These are phyloP conservation scores for Globisporangium polare DNA, from an alignment of 352 stramenopile genomes.

Conservation along the genomic window DNA sequence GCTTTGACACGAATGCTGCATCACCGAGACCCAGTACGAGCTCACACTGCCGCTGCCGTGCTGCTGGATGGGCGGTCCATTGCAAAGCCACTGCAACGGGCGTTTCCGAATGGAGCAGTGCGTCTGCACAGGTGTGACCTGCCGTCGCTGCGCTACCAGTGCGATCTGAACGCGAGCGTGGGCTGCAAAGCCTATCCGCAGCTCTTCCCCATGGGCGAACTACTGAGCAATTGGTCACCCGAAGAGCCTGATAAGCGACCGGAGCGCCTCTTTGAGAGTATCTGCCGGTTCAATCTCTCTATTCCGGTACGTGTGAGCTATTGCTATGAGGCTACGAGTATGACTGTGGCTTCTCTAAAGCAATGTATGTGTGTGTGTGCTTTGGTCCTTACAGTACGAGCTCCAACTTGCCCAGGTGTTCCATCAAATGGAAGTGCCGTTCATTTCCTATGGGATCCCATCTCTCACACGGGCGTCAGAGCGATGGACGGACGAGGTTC, in stretches of 20 bases:
- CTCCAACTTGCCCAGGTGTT: conserved; percentile 87
- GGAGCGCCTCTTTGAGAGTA: conserved; percentile 41
- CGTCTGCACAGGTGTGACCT: conserved; percentile 55
- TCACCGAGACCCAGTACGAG: not conserved
- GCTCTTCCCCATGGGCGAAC: conserved; percentile 56
- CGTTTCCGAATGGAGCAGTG: conserved; percentile 39
- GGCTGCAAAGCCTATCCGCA: conserved; percentile 65
- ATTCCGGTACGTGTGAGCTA: conserved; percentile 26
- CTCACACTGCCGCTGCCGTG: conserved; percentile 8
- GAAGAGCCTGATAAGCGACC: conserved; percentile 36
- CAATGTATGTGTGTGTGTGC: not conserved
- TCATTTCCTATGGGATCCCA: conserved; percentile 91
- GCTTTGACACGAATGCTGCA: not conserved
- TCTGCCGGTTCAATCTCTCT: conserved; percentile 68
- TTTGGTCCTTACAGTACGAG: conserved; percentile 42
- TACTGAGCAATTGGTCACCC: conserved; percentile 82
- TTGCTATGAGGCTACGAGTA: not conserved
- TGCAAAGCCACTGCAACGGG: conserved; percentile 23
- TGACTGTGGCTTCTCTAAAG: not conserved
- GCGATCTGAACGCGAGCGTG: conserved; percentile 29
- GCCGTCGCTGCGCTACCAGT: conserved; percentile 52
- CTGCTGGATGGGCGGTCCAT: conserved; percentile 31
- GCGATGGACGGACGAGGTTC: conserved; percentile 81
- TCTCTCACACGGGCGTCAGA: conserved; percentile 60
- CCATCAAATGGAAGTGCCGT: conserved; percentile 91